A percentile compares a stretch with the other conserved stretches of the same genome.
Conservation (phyloP, 345 rosid genomes). For the Luvunga scandens region DNA sequence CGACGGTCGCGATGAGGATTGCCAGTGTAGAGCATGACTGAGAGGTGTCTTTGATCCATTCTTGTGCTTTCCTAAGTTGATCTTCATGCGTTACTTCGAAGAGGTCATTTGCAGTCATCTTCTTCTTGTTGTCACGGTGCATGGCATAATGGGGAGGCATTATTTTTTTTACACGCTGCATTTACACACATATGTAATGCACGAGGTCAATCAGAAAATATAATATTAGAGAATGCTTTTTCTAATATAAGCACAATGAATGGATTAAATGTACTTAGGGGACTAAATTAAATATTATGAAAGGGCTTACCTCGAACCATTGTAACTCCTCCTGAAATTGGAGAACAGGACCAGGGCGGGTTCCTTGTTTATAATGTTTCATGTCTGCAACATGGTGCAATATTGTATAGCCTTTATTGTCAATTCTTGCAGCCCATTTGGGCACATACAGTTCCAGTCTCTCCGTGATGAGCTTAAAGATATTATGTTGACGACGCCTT, state of each 20-base stretch:
- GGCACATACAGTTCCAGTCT: neutral
- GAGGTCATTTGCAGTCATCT: neutral
- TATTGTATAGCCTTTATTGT: neutral
- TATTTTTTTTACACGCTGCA: neutral
- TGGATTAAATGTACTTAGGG: neutral
- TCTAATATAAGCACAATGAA: no score
- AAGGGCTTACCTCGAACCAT: neutral
- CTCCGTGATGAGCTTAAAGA: neutral
- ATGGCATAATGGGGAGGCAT: neutral
- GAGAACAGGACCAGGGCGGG: neutral
- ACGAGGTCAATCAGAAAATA: neutral
- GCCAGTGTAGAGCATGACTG: neutral
- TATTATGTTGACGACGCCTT: neutral
- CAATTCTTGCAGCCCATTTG: neutral
- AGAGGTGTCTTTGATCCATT: neutral
- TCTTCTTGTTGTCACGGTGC: neutral
- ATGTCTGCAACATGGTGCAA: neutral
- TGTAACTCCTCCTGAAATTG: slow-evolving; percentile 4
- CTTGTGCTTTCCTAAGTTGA: neutral
- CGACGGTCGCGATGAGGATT: neutral
- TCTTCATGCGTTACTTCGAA: neutral
- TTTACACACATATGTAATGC: no score
- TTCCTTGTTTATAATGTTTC: neutral
- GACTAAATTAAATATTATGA: neutral
- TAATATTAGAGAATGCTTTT: neutral